Conservation (phyloP, 148 eudicot genomes). For the Mesembryanthemum crystallinum region DNA sequence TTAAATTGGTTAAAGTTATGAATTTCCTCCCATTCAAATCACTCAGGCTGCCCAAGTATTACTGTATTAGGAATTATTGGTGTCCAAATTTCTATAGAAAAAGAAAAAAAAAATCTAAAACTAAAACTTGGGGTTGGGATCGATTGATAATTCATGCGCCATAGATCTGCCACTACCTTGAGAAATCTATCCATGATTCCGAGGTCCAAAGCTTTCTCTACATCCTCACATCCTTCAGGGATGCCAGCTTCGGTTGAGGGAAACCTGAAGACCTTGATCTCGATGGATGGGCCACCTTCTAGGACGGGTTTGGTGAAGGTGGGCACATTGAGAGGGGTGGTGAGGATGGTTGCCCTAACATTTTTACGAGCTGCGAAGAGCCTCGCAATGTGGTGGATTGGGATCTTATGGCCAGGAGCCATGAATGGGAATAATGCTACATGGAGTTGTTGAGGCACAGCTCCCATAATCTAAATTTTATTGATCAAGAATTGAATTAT, state of each 20-base stretch:
- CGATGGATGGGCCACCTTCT: background rate
- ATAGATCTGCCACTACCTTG: too few relatives aligned
- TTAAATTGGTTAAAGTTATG: too few relatives aligned
- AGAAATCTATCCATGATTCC: background rate
- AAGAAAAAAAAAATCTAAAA: too few relatives aligned
- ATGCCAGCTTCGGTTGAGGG: conserved; percentile 25
- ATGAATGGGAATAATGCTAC: conserved; percentile 39
- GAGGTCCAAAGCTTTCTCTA: conserved; percentile 19
- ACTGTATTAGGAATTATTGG: too few relatives aligned
- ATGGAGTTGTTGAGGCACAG: conserved; percentile 26
- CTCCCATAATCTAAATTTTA: background rate
- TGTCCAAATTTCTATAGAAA: too few relatives aligned
- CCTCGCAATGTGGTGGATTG: conserved; percentile 41
- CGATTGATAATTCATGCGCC: too few relatives aligned
- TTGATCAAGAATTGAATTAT: too few relatives aligned
- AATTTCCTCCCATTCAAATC: too few relatives aligned
- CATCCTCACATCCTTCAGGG: conserved; percentile 32
- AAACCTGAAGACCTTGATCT: conserved; percentile 26
- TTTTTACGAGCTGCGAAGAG: conserved; percentile 36
- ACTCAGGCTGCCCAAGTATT: too few relatives aligned
- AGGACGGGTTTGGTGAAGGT: conserved; percentile 21
- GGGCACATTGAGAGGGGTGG: conserved; percentile 37
- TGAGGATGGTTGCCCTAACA: conserved; percentile 38
- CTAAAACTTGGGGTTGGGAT: too few relatives aligned
- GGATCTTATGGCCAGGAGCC: conserved; percentile 55